A percentile compares a stretch with the other conserved stretches of the same genome.
Evolutionary conservation across 2,329 filamentous ascomycete genomes (phyloP).

Genomic region (Fusarium foetens): DNA sequence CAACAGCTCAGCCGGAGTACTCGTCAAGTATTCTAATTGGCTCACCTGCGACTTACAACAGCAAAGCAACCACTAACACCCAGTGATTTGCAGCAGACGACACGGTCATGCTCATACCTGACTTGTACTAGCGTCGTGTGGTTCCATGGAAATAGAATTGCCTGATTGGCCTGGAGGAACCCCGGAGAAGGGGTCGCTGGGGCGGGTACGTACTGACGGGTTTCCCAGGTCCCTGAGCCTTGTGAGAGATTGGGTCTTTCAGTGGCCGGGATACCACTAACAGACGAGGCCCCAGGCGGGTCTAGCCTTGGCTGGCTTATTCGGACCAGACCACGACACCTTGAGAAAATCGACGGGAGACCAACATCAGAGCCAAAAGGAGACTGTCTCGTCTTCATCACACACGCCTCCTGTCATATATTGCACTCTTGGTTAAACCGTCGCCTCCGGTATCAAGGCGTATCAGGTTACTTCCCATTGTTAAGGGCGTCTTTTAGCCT

Average conservation of each 20-base stretch:
- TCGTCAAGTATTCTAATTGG: conserved; percentile 21
- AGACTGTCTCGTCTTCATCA: conserved; percentile 44
- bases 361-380: conserved; percentile 50
- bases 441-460: conserved; percentile 4
- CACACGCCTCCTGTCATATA: conserved; percentile 37
- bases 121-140: conserved; percentile 33
- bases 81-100: conserved; percentile 38
- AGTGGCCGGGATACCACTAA: conserved; percentile 37
- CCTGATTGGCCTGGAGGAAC: conserved; percentile 48
- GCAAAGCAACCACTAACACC: conserved; percentile 32
- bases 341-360: conserved; percentile 51
- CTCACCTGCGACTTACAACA: conserved; percentile 31
- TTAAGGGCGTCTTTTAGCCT: conserved; percentile 8
- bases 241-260: conserved; percentile 25
- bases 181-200: conserved; percentile 44
- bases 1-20: conserved; percentile 29
- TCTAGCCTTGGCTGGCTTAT: conserved; percentile 47
- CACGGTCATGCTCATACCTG: conserved; percentile 37
- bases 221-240: conserved; percentile 23
- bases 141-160: conserved; percentile 5
- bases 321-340: conserved; percentile 52
- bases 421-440: conserved; percentile 15
- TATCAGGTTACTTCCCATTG: conserved; percentile 4
- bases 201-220: conserved; percentile 38
- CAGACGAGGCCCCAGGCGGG: conserved; percentile 35